Evolutionary conservation across 768 basidiomycete species (phyloP).

Genomic region (Phaeolepiota aurea): DNA sequence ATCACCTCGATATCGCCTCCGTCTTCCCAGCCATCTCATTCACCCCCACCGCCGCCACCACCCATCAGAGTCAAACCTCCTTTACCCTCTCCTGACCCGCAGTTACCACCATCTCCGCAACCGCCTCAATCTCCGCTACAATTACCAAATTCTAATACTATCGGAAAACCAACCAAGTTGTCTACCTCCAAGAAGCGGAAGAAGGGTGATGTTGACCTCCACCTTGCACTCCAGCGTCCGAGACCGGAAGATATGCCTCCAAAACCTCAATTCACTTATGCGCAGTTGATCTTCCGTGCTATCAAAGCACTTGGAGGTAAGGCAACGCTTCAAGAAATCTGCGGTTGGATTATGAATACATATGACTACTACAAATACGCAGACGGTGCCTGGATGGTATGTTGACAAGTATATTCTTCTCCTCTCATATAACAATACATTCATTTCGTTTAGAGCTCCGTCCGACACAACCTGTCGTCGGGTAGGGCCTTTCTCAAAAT

Average conservation of each 20-base stretch:
- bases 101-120: conserved; percentile 29
- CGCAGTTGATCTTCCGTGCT: conserved; percentile 85
- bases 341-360: conserved; percentile 82
- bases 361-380: conserved; percentile 89
- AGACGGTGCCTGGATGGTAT: conserved; percentile 88
- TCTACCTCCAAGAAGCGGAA: conserved; percentile 63
- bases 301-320: conserved; percentile 77
- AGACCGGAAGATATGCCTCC: conserved; percentile 75
- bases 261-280: conserved; percentile 87
- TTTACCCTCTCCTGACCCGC: conserved; percentile 32
- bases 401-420: conserved; percentile 15
- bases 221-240: conserved; percentile 26
- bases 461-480: conserved; percentile 92
- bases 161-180: conserved; percentile 36
- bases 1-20: conserved; percentile 78
- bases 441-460: conserved; percentile 87
- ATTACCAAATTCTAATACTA: conserved; percentile 57
- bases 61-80: conserved; percentile 37
- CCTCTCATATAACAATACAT: conserved; percentile 4
- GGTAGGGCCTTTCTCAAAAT: conserved; percentile 88
- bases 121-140: conserved; percentile 39
- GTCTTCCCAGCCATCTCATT: conserved; percentile 71
- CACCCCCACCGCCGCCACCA: conserved; percentile 58
- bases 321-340: conserved; percentile 88
- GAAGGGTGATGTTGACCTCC: conserved; percentile 44